These are phyloP conservation scores for Taphrina communis DNA, from an alignment of 1,139 yeast species.

Conservation along the genomic window DNA sequence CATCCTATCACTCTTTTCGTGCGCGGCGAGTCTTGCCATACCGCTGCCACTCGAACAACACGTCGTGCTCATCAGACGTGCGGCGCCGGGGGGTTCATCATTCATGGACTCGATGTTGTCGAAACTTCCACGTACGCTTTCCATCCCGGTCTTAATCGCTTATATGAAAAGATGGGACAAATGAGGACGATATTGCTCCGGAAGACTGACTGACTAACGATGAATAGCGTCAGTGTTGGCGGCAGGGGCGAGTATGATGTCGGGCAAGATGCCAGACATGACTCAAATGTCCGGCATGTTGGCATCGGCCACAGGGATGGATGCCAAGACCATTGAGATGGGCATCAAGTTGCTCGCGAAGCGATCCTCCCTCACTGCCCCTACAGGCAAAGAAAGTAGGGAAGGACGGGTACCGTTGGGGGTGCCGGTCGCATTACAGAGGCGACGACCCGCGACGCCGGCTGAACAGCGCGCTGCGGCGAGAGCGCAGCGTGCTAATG, in stretches of 20 bases:
- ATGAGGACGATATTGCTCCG: neutral
- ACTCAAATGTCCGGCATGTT: neutral
- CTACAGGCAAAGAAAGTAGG: too few relatives aligned
- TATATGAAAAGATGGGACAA: too few relatives aligned
- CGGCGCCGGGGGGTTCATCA: neutral
- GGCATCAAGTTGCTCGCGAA: neutral
- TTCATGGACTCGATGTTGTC: slow-evolving; percentile 7
- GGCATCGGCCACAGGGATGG: neutral
- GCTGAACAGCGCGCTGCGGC: neutral
- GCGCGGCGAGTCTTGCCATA: neutral
- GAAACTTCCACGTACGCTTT: neutral
- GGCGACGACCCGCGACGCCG: neutral
- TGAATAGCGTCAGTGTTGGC: slow-evolving; percentile 4
- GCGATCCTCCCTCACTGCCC: too few relatives aligned
- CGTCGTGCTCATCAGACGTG: neutral
- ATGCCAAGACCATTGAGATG: slow-evolving; percentile 6
- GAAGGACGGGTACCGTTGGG: too few relatives aligned
- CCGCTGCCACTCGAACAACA: slow-evolving; percentile 5
- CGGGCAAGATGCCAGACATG: slow-evolving; percentile 21
- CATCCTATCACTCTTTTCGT: neutral
- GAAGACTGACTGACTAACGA: neutral
- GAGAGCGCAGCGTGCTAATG: slow-evolving; percentile 16
- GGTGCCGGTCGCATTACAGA: neutral
- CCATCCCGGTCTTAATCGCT: too few relatives aligned
- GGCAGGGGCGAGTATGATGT: slow-evolving; percentile 16